Percentiles rank a stretch among this genome's conserved stretches.
These are phyloP conservation scores for Corymbia calophylla DNA, from an alignment of 441 rosid species.

Conservation along the genomic window DNA sequence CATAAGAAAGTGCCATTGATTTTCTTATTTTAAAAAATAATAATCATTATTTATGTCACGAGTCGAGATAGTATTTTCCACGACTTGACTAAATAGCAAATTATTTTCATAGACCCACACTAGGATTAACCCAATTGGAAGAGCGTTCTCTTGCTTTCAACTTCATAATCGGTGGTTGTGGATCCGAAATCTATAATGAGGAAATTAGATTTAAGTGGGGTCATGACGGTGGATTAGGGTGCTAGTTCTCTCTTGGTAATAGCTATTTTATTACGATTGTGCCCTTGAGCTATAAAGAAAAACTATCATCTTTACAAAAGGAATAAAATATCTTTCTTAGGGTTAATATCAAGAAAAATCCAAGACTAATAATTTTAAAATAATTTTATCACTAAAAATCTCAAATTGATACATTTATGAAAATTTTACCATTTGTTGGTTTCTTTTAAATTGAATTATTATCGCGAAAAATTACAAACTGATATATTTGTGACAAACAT, in stretches of 20 bases:
- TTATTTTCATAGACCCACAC: too few relatives aligned
- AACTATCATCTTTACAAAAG: not conserved
- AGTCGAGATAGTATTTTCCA: not conserved
- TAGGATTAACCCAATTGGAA: not conserved
- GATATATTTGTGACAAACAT: fast-evolving
- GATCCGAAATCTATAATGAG: not conserved
- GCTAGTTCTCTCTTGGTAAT: not conserved
- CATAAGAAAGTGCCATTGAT: not conserved
- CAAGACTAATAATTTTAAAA: too few relatives aligned
- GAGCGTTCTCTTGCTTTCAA: not conserved
- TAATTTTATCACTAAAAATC: too few relatives aligned
- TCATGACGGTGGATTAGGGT: not conserved
- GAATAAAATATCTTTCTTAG: not conserved
- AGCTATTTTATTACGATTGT: not conserved
- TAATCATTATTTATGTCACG: not conserved
- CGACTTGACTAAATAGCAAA: not conserved
- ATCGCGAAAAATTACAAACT: fast-evolving
- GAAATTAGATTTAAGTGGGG: not conserved
- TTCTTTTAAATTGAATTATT: too few relatives aligned
- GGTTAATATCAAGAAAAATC: too few relatives aligned
- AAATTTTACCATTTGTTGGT: fast-evolving
- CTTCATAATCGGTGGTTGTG: not conserved
- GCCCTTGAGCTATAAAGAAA: not conserved
- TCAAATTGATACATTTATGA: too few relatives aligned
- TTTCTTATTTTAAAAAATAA: not conserved